Percentiles rank a stretch among this genome's conserved stretches.
phyloP scores from a whole-genome alignment of 192 early-diverging fungal species.

The Allomyces arbusculus region DNA sequence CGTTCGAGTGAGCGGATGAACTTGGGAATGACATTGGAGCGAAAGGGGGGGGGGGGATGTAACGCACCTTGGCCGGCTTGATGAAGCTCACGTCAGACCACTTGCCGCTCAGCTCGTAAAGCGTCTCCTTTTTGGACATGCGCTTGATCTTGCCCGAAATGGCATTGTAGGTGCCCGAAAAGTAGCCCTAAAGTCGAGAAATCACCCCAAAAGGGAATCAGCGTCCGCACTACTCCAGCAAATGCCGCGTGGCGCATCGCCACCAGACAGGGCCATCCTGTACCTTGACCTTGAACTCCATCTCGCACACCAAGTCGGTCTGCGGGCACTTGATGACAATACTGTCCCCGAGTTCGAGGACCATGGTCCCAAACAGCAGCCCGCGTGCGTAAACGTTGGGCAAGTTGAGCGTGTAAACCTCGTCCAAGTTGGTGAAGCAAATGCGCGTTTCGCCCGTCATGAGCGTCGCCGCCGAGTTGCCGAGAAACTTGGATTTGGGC shows the following conservation, averaged over 20 bases:
- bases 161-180: slow-evolving; percentile 52
- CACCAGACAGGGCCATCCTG: slow-evolving; percentile 6
- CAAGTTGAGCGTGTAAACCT: slow-evolving; percentile 61
- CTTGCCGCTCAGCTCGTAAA: slow-evolving; percentile 71
- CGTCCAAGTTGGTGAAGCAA: slow-evolving; percentile 39
- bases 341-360: slow-evolving; percentile 75
- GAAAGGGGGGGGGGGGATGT: no score
- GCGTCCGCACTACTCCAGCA: background rate
- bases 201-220: background rate
- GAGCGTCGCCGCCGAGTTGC: slow-evolving; percentile 74
- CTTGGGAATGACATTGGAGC: background rate
- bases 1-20: background rate
- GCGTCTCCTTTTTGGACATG: slow-evolving; percentile 34
- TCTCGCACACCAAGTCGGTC: slow-evolving; percentile 52
- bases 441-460: slow-evolving; percentile 55
- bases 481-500: slow-evolving; percentile 72
- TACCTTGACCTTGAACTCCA: slow-evolving; percentile 85
- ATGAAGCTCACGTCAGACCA: slow-evolving; percentile 58
- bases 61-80: slow-evolving; percentile 16
- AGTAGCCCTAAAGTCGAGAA: slow-evolving; percentile 33
- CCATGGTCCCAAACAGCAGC: slow-evolving; percentile 84
- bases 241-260: background rate
- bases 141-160: slow-evolving; percentile 66
- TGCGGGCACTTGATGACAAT: slow-evolving; percentile 48
- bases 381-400: slow-evolving; percentile 89